Evolutionary conservation across 2,329 filamentous ascomycete species (phyloP).

Genomic region (Pseudocercospora musae): DNA sequence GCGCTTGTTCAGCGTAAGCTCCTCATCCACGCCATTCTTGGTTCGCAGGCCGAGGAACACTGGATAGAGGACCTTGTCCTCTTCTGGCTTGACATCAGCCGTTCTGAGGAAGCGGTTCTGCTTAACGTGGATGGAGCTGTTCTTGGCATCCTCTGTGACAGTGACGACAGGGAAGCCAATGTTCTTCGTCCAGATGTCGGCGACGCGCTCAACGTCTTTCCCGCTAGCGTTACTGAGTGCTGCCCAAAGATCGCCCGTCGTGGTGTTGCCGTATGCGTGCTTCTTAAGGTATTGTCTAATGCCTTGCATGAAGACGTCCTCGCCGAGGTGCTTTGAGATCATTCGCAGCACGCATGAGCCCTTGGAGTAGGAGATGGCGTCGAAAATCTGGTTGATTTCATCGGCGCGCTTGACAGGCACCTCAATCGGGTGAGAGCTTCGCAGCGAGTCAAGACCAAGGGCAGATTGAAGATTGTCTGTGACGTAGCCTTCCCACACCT

Average conservation of each 20-base stretch:
- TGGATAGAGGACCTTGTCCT: conserved; percentile 83
- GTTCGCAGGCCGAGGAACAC: conserved; percentile 84
- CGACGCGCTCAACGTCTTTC: conserved; percentile 84
- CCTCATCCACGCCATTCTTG: conserved; percentile 76
- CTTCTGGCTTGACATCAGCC: conserved; percentile 87
- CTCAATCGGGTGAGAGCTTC: conserved; percentile 94
- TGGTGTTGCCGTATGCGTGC: conserved; percentile 93
- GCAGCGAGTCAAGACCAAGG: conserved; percentile 79
- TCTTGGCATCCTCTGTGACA: conserved; percentile 70
- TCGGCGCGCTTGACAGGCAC: conserved; percentile 93
- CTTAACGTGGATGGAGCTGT: conserved; percentile 77
- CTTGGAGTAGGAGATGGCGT: conserved; percentile 96
- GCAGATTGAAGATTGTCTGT: conserved; percentile 88
- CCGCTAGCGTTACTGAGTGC: conserved; percentile 84
- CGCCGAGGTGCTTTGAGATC: conserved; percentile 93
- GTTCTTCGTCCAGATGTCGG: conserved; percentile 96
- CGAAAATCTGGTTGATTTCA: conserved; percentile 97
- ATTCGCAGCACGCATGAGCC: conserved; percentile 93
- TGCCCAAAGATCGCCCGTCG: conserved; percentile 86
- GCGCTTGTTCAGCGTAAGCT: conserved; percentile 67
- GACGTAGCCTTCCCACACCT: conserved; percentile 94
- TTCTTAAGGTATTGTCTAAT: conserved; percentile 89
- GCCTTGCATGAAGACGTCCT: conserved; percentile 89
- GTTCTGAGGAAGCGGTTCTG: conserved; percentile 94
- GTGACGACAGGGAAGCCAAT: conserved; percentile 89